Conservation (phyloP, 768 basidiomycete genomes). For the Amanita pallidorosea region DNA sequence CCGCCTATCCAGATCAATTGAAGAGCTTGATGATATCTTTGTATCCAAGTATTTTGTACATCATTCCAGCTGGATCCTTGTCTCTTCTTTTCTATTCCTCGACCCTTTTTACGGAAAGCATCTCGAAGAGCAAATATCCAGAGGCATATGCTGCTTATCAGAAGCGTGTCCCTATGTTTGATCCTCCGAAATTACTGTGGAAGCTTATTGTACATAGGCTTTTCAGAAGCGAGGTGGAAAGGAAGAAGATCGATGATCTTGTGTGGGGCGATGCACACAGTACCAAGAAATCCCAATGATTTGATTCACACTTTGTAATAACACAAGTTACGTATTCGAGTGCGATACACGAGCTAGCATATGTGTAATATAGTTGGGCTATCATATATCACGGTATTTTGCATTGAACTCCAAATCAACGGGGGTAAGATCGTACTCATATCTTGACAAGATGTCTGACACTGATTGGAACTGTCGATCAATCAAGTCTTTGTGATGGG, state of each 20-base stretch:
- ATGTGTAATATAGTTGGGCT: background rate
- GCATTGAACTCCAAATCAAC: conserved; percentile 7
- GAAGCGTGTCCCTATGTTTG: conserved; percentile 74
- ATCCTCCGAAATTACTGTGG: conserved; percentile 22
- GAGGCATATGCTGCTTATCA: conserved; percentile 62
- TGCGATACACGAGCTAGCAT: too few species aligned
- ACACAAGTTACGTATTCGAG: too few species aligned
- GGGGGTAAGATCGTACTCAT: conserved; percentile 5
- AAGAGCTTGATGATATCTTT: conserved; percentile 10
- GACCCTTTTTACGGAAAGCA: conserved; percentile 72
- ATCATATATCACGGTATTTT: conserved; percentile 1
- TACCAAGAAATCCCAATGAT: background rate
- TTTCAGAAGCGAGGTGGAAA: background rate
- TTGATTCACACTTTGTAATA: background rate
- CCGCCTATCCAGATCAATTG: conserved; percentile 5
- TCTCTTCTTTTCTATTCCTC: conserved; percentile 69
- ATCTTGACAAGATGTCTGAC: conserved; percentile 4
- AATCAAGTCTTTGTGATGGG: conserved; percentile 7
- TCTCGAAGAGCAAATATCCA: conserved; percentile 68
- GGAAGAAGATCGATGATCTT: conserved; percentile 19
- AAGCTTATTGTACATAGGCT: conserved; percentile 1
- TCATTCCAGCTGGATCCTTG: conserved; percentile 51
- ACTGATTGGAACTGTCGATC: conserved; percentile 5
- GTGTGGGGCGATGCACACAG: conserved; percentile 3
- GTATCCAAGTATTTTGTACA: conserved; percentile 13